Base-by-base conservation (phyloP, 257 asterid genomes). In the Ballota nigra region DNA sequence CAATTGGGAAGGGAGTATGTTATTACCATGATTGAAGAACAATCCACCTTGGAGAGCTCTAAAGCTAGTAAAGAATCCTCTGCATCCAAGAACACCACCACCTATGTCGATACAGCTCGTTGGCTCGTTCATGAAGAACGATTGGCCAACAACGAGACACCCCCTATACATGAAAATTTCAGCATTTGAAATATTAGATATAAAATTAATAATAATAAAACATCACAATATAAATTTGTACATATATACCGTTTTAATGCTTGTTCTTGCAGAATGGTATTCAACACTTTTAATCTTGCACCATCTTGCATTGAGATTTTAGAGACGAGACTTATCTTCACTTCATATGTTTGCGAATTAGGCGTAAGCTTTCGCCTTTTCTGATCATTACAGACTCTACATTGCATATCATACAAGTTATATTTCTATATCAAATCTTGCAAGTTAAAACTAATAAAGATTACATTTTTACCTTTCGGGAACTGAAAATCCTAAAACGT, bases 41-140 rank as follows among this genome's bases (percentile, higher is more conserved):
- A 86, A 70, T 65, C 92, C 92, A 47, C 87, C 86, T 66, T 82
- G 87, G 43, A 77, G 77, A 41, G 73, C 61, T 69, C 51, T 81
- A 66, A 86, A 86, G 75, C 91, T 86, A 9, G 84, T 77, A 73
- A 68, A 76, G 53, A 81, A 79, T 16, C 88, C 90, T 81, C 83
- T 72, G 71, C 86, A 83, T 1, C 86, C 86, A 65, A 79, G 79
- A 34, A 85, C 43, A 6, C 88, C 86, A 53, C 85, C 82, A 10
- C 81, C 82, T 72, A 86, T 72, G 68, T 79, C 87, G 52, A 74
- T 26, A 15, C 67, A 81, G 67, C 56, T 83, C 34, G 47, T 63
- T 6, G 77, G 64, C 49, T 79, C 81, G 28, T 86, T 66, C 36
- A 62, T 11, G n/a, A 81, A 86, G 69, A 69, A 77, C 6, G 85